Evolutionary conservation across 176 grass and related monocot genomes (phyloP), one percentile per base, ranked within the genome.

Genomic region (Oryza meridionalis): DNA sequence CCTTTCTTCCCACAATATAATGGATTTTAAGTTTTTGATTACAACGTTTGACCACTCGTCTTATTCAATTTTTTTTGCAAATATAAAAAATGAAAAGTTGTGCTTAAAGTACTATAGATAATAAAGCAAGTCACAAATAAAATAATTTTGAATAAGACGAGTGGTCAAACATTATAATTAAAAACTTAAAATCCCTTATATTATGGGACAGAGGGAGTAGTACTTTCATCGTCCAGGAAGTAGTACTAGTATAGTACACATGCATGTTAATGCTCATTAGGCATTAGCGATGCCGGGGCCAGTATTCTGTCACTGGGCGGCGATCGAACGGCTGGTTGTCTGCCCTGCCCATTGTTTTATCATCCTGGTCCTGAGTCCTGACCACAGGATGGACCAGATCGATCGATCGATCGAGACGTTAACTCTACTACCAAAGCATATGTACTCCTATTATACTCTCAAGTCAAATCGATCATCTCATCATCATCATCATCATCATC

Each of bases 241-340:
- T 6, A 55, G 16, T 58, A 58, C 53, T 8, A 58, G 0, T n/a
- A 58, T 7, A 58, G 4, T 58, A n/a, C 53, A 55, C 16, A 55
- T 55, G 50, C 50, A 49, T 49, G 46, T 15, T 55, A 55, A 55
- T 55, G 50, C 19, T 19, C 50, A 55, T 19, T 53, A 53, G 50
- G 19, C 15, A 25, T 43, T 66, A 72, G 75, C 44, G 15, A 69
- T 15, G 16, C 50, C 50, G 9, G 46, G 9, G 65, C 67, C 29
- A 79, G 67, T 35, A 67, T 6, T 19, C 50, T 19, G 16, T 55
- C 50, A 46, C 69, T 80, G 77, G 82, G 70, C 70, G 87, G 86
- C 75, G 49, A 29, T 84, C 70, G 61, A 68, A 65, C 86, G 63
- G 82, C 76, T 67, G 62, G 2, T 62, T 84, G 75, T 68, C 81